Evolutionary conservation across 345 rosid species (phyloP), one percentile per base, ranked within the genome.

Genomic region (Hibiscus syriacus): DNA sequence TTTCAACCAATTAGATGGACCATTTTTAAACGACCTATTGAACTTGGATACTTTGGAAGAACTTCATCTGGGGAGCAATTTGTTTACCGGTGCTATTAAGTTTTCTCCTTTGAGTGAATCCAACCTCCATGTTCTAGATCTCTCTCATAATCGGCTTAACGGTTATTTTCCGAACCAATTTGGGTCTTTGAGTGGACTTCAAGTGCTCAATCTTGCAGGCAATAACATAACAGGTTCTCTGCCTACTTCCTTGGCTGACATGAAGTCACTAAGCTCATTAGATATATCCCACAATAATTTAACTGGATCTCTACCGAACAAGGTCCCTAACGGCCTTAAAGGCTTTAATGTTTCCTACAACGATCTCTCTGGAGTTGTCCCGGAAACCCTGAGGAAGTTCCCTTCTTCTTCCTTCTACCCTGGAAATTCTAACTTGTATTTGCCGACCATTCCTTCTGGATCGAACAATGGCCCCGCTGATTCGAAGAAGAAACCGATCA

Each of bases 331-430:
- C 50, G 71, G 76, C 65, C 88, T 94, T 50, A 71, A 68, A 67
- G 82, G 78, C 73, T 86, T 94, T n/a, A 94, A 91, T 75, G 96
- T 80, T 57, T 87, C 99, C 12, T 74, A 83, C 71, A 94, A 94
- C 70, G 88, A 91, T 81, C 85, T 94, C 53, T 89, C 96, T 66
- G 99, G 99, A 14, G 79, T 72, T 73, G 95, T 91, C 72, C 97
- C n/a, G 36, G 96, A 87, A 77, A 91, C 75, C 73, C 76, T 94
- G 74, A 85, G 86, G 77, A 81, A 70, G 74, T 91, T 89, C 71
- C 91, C 93, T 49, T 71, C 70, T 19, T 81, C 95, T 73, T 87
- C 95, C n/a, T 94, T n/a, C 79, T 84, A 71, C 71, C 97, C 99
- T 63, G 97, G 99, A 72, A 91, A 94, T 72, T 32, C 69, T 16